These are phyloP conservation scores for Trichophyton mentagrophytes DNA, from an alignment of 2,329 filamentous ascomycete species.

Conservation along the genomic window DNA sequence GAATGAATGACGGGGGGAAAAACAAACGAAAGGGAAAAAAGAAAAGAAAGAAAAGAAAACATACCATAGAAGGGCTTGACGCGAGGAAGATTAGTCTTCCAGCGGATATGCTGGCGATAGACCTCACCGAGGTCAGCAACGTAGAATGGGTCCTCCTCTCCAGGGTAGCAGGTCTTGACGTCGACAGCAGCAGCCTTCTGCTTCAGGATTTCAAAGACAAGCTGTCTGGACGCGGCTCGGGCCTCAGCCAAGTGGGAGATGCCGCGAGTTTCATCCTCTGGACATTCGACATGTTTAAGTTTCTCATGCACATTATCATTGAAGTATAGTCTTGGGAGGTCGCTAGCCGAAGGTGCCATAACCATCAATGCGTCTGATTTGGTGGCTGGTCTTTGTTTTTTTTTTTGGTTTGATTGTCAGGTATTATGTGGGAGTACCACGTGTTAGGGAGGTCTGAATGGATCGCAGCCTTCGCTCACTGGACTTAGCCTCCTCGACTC, in stretches of 20 bases:
- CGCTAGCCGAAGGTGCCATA: slow-evolving; percentile 60
- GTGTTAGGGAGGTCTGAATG: slow-evolving; percentile 91
- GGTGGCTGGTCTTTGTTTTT: neutral
- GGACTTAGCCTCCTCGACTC: slow-evolving; percentile 98
- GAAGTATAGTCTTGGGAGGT: slow-evolving; percentile 36
- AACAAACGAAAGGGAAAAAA: slow-evolving; percentile 11
- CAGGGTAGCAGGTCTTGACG: slow-evolving; percentile 74
- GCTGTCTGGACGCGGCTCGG: slow-evolving; percentile 51
- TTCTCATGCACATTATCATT: slow-evolving; percentile 19
- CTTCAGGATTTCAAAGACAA: slow-evolving; percentile 80
- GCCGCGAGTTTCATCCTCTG: slow-evolving; percentile 36
- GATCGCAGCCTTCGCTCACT: slow-evolving; percentile 78
- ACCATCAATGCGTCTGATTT: slow-evolving; percentile 33
- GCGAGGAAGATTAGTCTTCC: slow-evolving; percentile 85
- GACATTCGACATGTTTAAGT: slow-evolving; percentile 23
- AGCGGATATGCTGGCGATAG: slow-evolving; percentile 95
- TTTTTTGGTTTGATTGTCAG: neutral
- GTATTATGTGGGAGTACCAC: neutral
- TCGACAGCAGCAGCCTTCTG: slow-evolving; percentile 73
- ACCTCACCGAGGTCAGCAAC: slow-evolving; percentile 96
- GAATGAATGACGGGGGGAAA: neutral
- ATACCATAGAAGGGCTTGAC: slow-evolving; percentile 93
- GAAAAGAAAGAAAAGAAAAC: slow-evolving; percentile 20
- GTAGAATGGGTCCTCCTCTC: slow-evolving; percentile 96
- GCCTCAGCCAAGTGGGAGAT: slow-evolving; percentile 32